Percentiles rank a stretch among this genome's conserved stretches.
phyloP scores from a whole-genome alignment of 2,329 filamentous ascomycete genomes.

The Pseudopithomyces maydicus region DNA sequence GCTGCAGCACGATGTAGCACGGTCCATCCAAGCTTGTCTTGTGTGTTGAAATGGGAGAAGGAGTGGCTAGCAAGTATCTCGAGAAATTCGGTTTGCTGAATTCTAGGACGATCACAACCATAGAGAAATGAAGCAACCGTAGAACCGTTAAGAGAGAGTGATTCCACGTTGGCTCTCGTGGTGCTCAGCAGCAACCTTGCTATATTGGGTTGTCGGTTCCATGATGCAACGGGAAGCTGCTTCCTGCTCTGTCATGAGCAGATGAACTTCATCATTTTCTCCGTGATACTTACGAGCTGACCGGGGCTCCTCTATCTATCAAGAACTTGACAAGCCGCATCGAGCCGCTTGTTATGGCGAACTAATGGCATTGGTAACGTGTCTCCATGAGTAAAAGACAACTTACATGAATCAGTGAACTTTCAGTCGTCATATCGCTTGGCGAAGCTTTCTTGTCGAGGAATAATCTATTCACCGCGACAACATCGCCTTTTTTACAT shows the following conservation, averaged over 20 bases:
- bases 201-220: constrained; percentile 5
- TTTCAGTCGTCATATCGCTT: constrained; percentile 3
- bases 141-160: not conserved
- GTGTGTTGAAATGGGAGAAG: constrained; percentile 12
- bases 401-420: constrained; percentile 3
- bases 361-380: not conserved
- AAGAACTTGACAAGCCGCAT: constrained; percentile 1
- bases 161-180: constrained; percentile 7
- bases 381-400: no score
- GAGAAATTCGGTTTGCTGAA: constrained; percentile 10
- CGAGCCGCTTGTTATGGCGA: constrained; percentile 6
- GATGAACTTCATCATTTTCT: no score
- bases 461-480: constrained; percentile 6
- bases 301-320: constrained; percentile 3
- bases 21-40: constrained; percentile 10
- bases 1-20: constrained; percentile 12
- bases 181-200: constrained; percentile 1
- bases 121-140: constrained; percentile 8
- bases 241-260: not conserved
- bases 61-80: constrained; percentile 10
- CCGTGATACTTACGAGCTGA: constrained; percentile 4
- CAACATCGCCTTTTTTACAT: constrained; percentile 9
- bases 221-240: not conserved
- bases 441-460: constrained; percentile 3
- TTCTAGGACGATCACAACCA: not conserved